phyloP scores from a whole-genome alignment of 1,284 basidiomycete species.

The Tylopilus sp. region DNA sequence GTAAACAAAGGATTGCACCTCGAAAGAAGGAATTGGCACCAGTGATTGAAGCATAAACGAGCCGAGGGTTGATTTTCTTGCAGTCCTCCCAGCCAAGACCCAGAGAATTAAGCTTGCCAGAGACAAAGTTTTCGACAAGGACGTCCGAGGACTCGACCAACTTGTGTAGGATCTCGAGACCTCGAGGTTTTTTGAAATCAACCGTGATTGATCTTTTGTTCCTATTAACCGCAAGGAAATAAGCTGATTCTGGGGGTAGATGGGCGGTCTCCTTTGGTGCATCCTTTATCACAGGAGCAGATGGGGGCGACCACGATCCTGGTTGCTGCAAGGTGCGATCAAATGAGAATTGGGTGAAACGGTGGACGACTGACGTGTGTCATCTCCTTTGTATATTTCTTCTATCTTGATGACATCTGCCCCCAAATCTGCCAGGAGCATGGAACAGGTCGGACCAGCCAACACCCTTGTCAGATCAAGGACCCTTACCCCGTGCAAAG shows the following conservation, averaged over 20 bases:
- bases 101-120: conserved; percentile 81
- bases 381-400: conserved; percentile 80
- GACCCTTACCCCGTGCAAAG: conserved; percentile 76
- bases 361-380: conserved; percentile 65
- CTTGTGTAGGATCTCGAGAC: conserved; percentile 74
- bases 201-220: conserved; percentile 88
- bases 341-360: conserved; percentile 14
- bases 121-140: conserved; percentile 85
- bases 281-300: conserved; percentile 56
- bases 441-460: conserved; percentile 87
- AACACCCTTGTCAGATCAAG: conserved; percentile 87
- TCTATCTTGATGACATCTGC: conserved; percentile 94
- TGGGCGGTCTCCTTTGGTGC: conserved; percentile 57
- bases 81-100: conserved; percentile 88
- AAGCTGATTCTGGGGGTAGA: conserved; percentile 88
- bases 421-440: conserved; percentile 85
- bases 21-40: conserved; percentile 39
- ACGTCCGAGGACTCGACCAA: conserved; percentile 80
- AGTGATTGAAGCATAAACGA: conserved; percentile 91
- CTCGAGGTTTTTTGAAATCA: conserved; percentile 81
- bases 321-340: conserved; percentile 2
- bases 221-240: conserved; percentile 87
- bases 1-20: conserved; percentile 1
- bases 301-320: conserved; percentile 83
- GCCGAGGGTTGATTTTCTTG: conserved; percentile 71